Base-by-base conservation (phyloP, 805 yeast species). In the Scheffersomyces amazonensis region DNA sequence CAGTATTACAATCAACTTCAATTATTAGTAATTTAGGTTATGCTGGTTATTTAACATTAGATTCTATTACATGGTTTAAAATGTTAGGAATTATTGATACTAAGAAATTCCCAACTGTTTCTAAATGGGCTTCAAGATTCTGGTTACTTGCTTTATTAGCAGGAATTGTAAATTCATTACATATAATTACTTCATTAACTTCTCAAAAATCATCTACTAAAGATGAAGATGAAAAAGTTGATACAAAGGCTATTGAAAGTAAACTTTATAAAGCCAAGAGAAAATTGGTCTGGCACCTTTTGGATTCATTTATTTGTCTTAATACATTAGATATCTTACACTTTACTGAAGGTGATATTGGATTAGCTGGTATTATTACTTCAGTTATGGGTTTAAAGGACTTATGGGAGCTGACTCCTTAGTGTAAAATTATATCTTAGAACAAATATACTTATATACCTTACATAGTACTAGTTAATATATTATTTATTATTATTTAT, bases 361-460 rank as follows among this genome's bases (percentile, higher is more conserved):
- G 95, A 25, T 64, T 81, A 41, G 88, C 93, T 27, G 98, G 98
- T 56, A 74, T 84, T 18, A 64, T 86, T 42, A 88, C 97, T 22
- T 83, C 96, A 28, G 42, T 80, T 34, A 69, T 88, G 62, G 96
- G 96, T 31, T 68, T 88, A 37, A 77, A 75, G 56, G 89, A 84
- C 51, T 55, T 81, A 48, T 82, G 95, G 95, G 65, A 58, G 15
- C n/a, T 12, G 12, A 27, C 30, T 13, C 30, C 30, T 5, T 27
- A 27, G 33, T 36, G 12, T 17, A 12, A 6, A 7, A 11, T 5
- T 37, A 19, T 32, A 24, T 16, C n/a, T 16, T 11, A 6, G 4
- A 29, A 24, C 16, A 24, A 11, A 20, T 23, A 21, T 29, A 31
- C 15, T 17, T 28, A 16, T 22, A 32, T 21, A 15, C 34, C 8